Base-by-base conservation (phyloP, 2,329 filamentous ascomycete genomes). In the Pestalotiopsis sp. region DNA sequence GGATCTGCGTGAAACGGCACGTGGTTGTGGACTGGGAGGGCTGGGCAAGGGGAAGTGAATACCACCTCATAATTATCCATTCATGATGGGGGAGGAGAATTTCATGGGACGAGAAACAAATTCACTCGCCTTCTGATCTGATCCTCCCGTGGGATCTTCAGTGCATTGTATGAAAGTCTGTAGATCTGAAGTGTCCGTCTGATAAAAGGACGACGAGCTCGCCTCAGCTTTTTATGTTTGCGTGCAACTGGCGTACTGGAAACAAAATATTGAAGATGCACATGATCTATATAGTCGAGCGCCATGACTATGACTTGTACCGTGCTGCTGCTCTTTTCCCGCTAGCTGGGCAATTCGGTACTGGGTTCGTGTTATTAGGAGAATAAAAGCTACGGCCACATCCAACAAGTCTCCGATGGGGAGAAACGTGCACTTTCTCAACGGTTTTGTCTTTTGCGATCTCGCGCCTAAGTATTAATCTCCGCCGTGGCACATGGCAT, bases 1-100 rank as follows among this genome's bases (percentile, higher is more conserved):
- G 60, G 60, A 63, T 63, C 60, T n/a, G n/a, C 60, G 22, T 63
- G 60, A 63, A 63, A 63, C 60, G 52, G n/a, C 35, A 38, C 60
- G 60, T 63, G 60, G 60, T 63, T 38, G 38, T 30, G 17, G 39
- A 40, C 17, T 48, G 9, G 14, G 48, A 35, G 30, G 30, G 30
- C 30, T 35, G 44, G 44, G 44, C 44, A 52, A 52, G 44, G 44
- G 44, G 44, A n/a, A 52, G 10, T 22, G n/a, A n/a, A 52, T 52
- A 52, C 44, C 44, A 52, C 44, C 44, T 52, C 44, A n/a, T 17
- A n/a, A 17, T 52, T n/a, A 52, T 22, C 14, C 17, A 52, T 20
- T 4, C 17, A 52, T 9, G 44, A 17, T 52, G 17, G 17, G 44
- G 17, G 44, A n/a, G 20, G 10, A n/a, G 40, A 52, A n/a, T 52